Evolutionary conservation across 306 rosid genomes (phyloP).

Genomic region (Prunus armeniaca): DNA sequence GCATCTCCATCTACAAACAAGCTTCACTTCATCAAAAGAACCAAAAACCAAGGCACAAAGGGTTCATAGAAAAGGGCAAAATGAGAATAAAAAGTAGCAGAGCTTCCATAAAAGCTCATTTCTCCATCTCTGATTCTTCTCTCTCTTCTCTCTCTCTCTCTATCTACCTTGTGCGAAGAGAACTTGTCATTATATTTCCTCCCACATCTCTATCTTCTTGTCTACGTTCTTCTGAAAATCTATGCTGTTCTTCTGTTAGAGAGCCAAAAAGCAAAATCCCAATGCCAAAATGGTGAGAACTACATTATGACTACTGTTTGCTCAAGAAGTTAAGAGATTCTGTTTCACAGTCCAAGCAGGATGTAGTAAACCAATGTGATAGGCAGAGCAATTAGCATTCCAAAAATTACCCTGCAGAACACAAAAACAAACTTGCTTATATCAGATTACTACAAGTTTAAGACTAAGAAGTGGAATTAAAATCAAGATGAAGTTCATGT

Average conservation of each 20-base stretch:
- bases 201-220: background rate
- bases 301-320: slow-evolving; percentile 6
- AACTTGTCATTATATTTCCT: slow-evolving; percentile 11
- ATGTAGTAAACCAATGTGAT: slow-evolving; percentile 75
- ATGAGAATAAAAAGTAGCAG: slow-evolving; percentile 14
- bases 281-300: slow-evolving; percentile 12
- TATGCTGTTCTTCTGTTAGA: slow-evolving; percentile 45
- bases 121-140: background rate
- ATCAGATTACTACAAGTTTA: background rate
- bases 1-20: slow-evolving; percentile 25
- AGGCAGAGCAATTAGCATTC: slow-evolving; percentile 80
- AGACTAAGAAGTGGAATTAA: background rate
- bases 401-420: slow-evolving; percentile 71
- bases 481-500: background rate
- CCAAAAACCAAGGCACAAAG: slow-evolving; percentile 13
- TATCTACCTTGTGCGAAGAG: slow-evolving; percentile 8
- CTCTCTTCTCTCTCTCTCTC: background rate
- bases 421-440: background rate
- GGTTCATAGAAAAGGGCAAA: slow-evolving; percentile 20
- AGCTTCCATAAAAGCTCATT: background rate
- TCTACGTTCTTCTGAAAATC: slow-evolving; percentile 22
- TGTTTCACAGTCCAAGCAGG: slow-evolving; percentile 69
- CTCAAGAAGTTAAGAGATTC: background rate
- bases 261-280: background rate
- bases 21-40: slow-evolving; percentile 31